Evolutionary conservation across 2,329 filamentous ascomycete species (phyloP), one percentile per base, ranked within the genome.

Genomic region (Hymenotorrendiella dingleyae): DNA sequence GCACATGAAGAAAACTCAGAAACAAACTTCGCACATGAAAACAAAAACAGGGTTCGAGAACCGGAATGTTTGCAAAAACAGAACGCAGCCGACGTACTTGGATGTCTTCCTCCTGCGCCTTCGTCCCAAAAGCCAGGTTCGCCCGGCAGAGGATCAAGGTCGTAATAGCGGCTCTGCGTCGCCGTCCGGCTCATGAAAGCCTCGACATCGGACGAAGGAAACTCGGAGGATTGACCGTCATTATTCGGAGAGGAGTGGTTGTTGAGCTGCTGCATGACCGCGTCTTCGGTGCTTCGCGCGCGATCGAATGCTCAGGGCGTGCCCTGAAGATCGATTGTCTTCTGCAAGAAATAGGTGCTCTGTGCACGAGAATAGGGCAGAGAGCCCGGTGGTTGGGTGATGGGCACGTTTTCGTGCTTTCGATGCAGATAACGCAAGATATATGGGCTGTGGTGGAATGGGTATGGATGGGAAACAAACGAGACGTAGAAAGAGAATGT

Each of bases 371-470:
- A 29, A 17, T 12, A 16, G 11, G 10, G 26, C 32, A n/a, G n/a
- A n/a, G n/a, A n/a, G n/a, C n/a, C n/a, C 30, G 21, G 22, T 36
- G 39, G 29, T 28, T 36, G 30, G 30, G 35, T 20, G 14, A 8
- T 14, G 14, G 9, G 22, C 16, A 11, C 19, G 23, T 35, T 19
- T 26, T 42, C 39, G 39, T 42, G 39, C 30, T 42, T 36, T 42
- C 14, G 39, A 9, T 42, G 39, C 39, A 42, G 39, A 42, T 42
- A 42, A 35, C 39, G 39, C 28, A 30, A 42, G 30, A 34, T 30
- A 20, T 30, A 29, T n/a, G 24, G 38, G 38, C 16, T 17, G 22
- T 24, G 20, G 12, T 12, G 19, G 29, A 20, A 24, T n/a, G 19
- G 19, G 17, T 9, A 34, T 14, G 29, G 29, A 32, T 21, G 30